Conservation (phyloP, 306 rosid species). For the Castanea sativa region DNA sequence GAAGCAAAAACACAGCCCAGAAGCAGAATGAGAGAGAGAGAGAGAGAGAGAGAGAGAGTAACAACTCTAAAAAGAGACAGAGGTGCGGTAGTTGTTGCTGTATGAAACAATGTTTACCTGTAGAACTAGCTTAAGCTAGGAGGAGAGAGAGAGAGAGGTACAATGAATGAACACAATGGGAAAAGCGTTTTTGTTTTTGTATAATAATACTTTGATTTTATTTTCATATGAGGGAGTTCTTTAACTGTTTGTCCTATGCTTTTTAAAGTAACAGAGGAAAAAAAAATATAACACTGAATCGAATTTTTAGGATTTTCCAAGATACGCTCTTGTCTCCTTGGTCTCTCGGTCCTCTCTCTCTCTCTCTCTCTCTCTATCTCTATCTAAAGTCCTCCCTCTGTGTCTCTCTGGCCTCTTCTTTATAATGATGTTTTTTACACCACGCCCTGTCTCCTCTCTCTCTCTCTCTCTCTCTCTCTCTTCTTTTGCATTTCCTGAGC, state of each 20-base stretch:
- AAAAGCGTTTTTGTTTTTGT: conserved; percentile 28
- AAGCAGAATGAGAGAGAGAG: conserved; percentile 22
- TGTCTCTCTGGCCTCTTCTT: conserved; percentile 13
- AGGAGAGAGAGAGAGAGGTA: conserved; percentile 29
- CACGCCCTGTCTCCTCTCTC: neutral
- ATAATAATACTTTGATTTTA: neutral
- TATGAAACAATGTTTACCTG: conserved; percentile 46
- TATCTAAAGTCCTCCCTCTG: neutral
- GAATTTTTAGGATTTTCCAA: conserved; percentile 66
- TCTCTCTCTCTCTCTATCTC: conserved; percentile 4
- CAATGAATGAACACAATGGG: conserved; percentile 35
- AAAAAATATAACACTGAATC: conserved; percentile 32
- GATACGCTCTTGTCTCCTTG: conserved; percentile 72
- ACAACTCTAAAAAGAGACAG: neutral
- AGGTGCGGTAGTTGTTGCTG: conserved; percentile 13
- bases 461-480: neutral
- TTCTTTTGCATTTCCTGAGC: neutral
- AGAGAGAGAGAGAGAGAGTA: conserved; percentile 8
- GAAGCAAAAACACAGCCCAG: conserved; percentile 48
- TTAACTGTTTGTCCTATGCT: conserved; percentile 27
- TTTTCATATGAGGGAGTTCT: conserved; percentile 19
- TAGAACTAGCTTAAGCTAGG: conserved; percentile 11
- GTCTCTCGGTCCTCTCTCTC: conserved; percentile 2
- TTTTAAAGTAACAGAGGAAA: conserved; percentile 32
- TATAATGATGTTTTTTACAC: conserved; percentile 11